A percentile compares a stretch with the other conserved stretches of the same genome.
Evolutionary conservation across 2,329 filamentous ascomycete genomes (phyloP).

Genomic region (Biscogniauxia marginata): DNA sequence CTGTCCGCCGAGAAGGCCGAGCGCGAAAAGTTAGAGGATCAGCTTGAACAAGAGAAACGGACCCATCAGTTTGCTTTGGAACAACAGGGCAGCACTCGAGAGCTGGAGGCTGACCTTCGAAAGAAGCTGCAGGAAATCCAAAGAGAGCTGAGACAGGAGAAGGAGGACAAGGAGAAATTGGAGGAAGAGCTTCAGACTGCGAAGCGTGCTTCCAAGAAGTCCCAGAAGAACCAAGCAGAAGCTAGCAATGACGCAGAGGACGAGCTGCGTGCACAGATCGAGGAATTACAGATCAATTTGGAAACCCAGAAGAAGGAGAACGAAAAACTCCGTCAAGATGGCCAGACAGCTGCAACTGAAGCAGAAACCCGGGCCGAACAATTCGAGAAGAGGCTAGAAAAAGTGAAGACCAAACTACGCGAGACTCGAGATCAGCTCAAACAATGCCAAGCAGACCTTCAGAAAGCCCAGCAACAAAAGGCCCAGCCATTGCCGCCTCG

Average conservation of each 20-base stretch:
- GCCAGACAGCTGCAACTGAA: conserved; percentile 57
- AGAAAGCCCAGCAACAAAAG: conserved; percentile 36
- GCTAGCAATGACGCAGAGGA: conserved; percentile 19
- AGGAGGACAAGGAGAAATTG: conserved; percentile 32
- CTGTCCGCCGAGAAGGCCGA: conserved; percentile 31
- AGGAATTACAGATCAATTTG: conserved; percentile 32
- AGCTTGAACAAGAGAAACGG: conserved; percentile 32
- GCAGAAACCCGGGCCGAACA: conserved; percentile 61
- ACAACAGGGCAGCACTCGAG: conserved; percentile 32
- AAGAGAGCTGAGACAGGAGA: conserved; percentile 29
- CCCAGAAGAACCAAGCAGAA: conserved; percentile 24
- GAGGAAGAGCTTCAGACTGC: conserved; percentile 35
- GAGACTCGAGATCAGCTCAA: conserved; percentile 72
- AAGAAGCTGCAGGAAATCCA: conserved; percentile 33
- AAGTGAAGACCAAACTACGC: conserved; percentile 67
- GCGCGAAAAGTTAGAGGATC: conserved; percentile 33
- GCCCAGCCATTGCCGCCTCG: conserved; percentile 23
- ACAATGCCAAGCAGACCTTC: conserved; percentile 49
- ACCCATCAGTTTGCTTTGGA: conserved; percentile 29
- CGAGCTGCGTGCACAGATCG: conserved; percentile 32
- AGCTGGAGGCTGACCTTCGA: conserved; percentile 31
- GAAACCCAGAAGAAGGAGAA: conserved; percentile 44
- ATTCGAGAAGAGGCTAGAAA: conserved; percentile 69
- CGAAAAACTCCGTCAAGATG: conserved; percentile 44
- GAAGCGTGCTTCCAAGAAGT: conserved; percentile 29